Evolutionary conservation across 306 rosid species (phyloP).

Genomic region (cucumber (Cucumis sativus)): Cucumber_9930_V3 NC_026656.2:17888501-17889000

Average conservation of each 20-base stretch:
- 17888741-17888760: slow-evolving; percentile 85
- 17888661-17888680: background rate
- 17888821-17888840: slow-evolving; percentile 93
- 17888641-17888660: background rate
- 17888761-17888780: slow-evolving; percentile 87
- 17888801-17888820: slow-evolving; percentile 86
- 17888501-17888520: too few relatives aligned
- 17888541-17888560: background rate
- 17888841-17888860: slow-evolving; percentile 86
- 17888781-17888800: slow-evolving; percentile 69
- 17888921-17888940: background rate
- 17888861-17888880: slow-evolving; percentile 63
- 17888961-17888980: background rate
- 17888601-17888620: background rate
- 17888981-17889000: too few relatives aligned
- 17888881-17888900: slow-evolving; percentile 13
- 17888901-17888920: background rate
- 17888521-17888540: too few relatives aligned
- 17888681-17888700: background rate
- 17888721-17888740: slow-evolving; percentile 88
- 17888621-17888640: background rate
- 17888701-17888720: background rate
- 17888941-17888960: background rate
- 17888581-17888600: background rate
- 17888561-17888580: background rate